Evolutionary conservation across 345 rosid genomes (phyloP), one percentile per base, ranked within the genome.

Genomic region (Jatropha curcas): DNA sequence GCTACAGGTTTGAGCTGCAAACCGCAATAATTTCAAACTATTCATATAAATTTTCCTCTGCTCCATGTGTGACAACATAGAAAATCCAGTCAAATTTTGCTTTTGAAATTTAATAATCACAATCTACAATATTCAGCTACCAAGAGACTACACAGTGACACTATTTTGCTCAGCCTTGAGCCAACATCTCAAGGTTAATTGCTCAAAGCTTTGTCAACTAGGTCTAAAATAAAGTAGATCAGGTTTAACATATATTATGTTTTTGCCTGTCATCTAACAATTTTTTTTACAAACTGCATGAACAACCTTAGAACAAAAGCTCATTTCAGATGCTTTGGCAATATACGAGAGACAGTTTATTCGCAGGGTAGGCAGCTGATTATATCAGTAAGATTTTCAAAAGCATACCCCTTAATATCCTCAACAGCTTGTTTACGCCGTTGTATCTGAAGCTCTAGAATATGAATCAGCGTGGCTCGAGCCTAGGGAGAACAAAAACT

Each of bases 391-490:
- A 50, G 55, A 24, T 55, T 70, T 56, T 25, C 34, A 48, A 30
- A 62, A 65, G 57, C 67, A 77, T 55, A 89, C 98, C 97, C 87
- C 84, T 95, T 89, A 74, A 95, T 88, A 82, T 95, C 98, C 72
- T 95, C 97, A 69, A 95, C 90, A 1, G 97, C 98, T 81, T 95
- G 93, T 80, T 92, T 91, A 28, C 96, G 83, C 4, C 83, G 89
- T 68, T 89, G 88, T 65, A 92, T 95, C 81, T 95, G 98, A 79
- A 89, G 92, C 77, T 95, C 97, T 71, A 91, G 81, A 64, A 94
- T 85, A 82, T 90, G 98, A 80, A 90, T 94, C 60, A 94, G 79
- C 30, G 98, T 94, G 69, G 98, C 98, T 76, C 97, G 87, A 24
- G 97, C 98, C 99, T 95, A 79, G 46, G 56, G 28, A 1, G 1